A percentile compares a stretch with the other conserved stretches of the same genome.
Conservation (phyloP, 1,284 basidiomycete species). For the Rhodotorula sp. region DNA sequence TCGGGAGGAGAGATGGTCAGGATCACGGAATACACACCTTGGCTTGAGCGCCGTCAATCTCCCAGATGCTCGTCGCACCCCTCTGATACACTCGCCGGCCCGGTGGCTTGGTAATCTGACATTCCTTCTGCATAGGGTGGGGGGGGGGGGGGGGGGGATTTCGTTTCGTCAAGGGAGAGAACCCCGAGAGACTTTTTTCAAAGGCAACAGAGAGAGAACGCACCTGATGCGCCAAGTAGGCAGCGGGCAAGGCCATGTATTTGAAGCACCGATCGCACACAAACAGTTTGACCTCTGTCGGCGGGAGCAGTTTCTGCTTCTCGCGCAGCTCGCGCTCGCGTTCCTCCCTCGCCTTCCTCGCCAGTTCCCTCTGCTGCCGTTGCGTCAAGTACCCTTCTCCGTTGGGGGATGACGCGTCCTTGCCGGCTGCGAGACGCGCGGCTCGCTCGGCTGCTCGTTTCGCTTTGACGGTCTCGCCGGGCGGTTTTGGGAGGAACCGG, state of each 20-base stretch:
- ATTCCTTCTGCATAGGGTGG: conserved; percentile 60
- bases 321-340: conserved; percentile 3
- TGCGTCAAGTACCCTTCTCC: conserved; percentile 15
- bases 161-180: background rate
- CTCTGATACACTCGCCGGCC: conserved; percentile 87
- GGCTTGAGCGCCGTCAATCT: conserved; percentile 82
- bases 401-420: too few species aligned
- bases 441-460: conserved; percentile 15
- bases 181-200: background rate
- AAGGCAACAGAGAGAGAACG: conserved; percentile 45
- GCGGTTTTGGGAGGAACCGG: conserved; percentile 30
- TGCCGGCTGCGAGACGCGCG: background rate
- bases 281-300: conserved; percentile 56
- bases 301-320: background rate
- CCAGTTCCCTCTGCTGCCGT: conserved; percentile 23
- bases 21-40: conserved; percentile 59
- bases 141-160: too few species aligned
- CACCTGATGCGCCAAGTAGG: conserved; percentile 74
- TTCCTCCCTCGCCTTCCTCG: conserved; percentile 22
- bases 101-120: conserved; percentile 73
- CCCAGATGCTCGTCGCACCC: conserved; percentile 89
- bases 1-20: background rate
- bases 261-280: conserved; percentile 96
- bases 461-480: conserved; percentile 25
- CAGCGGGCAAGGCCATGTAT: conserved; percentile 75